These are phyloP conservation scores for Tulasnella sp. DNA, from an alignment of 768 basidiomycete genomes.

Conservation along the genomic window DNA sequence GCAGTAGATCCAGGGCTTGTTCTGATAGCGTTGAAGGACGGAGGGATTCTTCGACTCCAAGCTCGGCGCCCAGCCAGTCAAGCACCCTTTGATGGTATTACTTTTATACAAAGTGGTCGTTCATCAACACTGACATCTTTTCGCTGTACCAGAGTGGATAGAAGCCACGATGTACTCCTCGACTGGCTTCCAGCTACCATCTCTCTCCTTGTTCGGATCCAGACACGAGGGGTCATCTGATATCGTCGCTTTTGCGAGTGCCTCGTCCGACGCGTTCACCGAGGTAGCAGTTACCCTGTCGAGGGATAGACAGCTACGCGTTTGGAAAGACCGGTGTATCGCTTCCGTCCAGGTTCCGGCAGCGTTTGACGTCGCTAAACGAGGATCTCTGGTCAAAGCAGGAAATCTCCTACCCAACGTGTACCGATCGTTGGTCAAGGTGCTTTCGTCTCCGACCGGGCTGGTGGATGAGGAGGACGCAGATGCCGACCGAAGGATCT, in stretches of 20 bases:
- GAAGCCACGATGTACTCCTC: slow-evolving; percentile 50
- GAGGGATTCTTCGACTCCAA: slow-evolving; percentile 16
- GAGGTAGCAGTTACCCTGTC: slow-evolving; percentile 75
- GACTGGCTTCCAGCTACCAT: slow-evolving; percentile 31
- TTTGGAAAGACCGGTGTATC: slow-evolving; percentile 47
- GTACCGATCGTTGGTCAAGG: slow-evolving; percentile 51
- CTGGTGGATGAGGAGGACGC: slow-evolving; percentile 18
- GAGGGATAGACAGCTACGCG: slow-evolving; percentile 68
- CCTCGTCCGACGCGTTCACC: slow-evolving; percentile 66
- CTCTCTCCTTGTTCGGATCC: slow-evolving; percentile 41
- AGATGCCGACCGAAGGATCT: slow-evolving; percentile 45
- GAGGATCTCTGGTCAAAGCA: not conserved
- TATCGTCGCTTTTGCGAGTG: slow-evolving; percentile 59
- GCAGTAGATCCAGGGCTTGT: slow-evolving; percentile 18
- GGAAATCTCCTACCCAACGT: slow-evolving; percentile 41
- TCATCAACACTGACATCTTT: not conserved
- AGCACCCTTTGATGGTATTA: slow-evolving; percentile 9
- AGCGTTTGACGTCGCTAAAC: slow-evolving; percentile 16
- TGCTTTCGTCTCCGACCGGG: slow-evolving; percentile 30
- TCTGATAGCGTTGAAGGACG: slow-evolving; percentile 17
- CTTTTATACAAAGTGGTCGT: not conserved
- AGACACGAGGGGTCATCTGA: slow-evolving; percentile 35
- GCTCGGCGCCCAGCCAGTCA: not conserved
- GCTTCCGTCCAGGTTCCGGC: slow-evolving; percentile 1
- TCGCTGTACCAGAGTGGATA: slow-evolving; percentile 50